These are phyloP conservation scores for Colletotrichum musae DNA, from an alignment of 2,329 filamentous ascomycete species.

Conservation along the genomic window DNA sequence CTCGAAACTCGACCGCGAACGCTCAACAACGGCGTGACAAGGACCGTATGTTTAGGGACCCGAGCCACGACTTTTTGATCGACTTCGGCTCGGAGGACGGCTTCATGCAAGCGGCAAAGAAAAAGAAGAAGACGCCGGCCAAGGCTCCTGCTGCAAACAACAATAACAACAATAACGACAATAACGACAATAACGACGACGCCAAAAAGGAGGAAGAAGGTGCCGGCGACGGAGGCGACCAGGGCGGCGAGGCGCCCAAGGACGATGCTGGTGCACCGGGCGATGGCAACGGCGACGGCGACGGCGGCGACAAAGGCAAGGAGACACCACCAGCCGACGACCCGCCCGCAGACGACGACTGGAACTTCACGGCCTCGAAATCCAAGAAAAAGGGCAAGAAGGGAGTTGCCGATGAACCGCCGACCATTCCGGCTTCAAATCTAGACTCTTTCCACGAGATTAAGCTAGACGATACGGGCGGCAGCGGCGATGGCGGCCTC, in stretches of 20 bases:
- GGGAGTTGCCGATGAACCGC: constrained; percentile 50
- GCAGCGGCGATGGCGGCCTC: constrained; percentile 60
- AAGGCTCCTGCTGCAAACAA: constrained; percentile 57
- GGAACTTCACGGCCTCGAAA: constrained; percentile 65
- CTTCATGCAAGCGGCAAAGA: constrained; percentile 68
- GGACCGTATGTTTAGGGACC: constrained; percentile 61
- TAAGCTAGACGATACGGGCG: constrained; percentile 71
- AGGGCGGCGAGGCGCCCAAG: constrained; percentile 43
- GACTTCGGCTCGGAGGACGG: constrained; percentile 71
- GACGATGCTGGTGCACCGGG: constrained; percentile 43
- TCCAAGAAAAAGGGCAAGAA: constrained; percentile 71
- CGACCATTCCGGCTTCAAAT: constrained; percentile 46
- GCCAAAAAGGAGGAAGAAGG: constrained; percentile 52
- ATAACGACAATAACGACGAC: constrained; percentile 57
- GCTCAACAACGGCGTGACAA: constrained; percentile 42
- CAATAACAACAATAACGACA: constrained; percentile 58
- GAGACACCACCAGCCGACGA: constrained; percentile 50
- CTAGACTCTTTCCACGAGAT: constrained; percentile 74
- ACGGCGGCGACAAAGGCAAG: constrained; percentile 46
- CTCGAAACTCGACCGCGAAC: constrained; percentile 44
- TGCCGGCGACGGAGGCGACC: constrained; percentile 50
- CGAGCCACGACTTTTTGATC: constrained; percentile 61
- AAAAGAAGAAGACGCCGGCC: constrained; percentile 67
- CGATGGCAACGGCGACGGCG: constrained; percentile 46
- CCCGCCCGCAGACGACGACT: constrained; percentile 65